Conservation (phyloP, 140 eudicot species). For the Senecio squalidus region DNA sequence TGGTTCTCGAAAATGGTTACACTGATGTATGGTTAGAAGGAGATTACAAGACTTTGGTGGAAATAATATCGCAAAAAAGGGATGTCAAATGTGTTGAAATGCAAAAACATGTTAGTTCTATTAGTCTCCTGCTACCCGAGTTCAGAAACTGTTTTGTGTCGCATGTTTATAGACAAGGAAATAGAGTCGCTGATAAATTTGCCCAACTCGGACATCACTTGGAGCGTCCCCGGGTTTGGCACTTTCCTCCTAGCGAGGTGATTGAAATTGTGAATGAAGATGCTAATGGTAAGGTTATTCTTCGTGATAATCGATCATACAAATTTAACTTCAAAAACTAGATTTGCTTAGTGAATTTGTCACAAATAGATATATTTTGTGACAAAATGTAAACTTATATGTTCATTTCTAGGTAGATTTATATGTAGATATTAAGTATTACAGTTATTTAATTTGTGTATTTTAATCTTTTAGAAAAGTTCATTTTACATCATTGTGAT, state of each 20-base stretch:
- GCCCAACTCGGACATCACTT: conserved; percentile 72
- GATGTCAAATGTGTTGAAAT: conserved; percentile 40
- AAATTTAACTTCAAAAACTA: too few relatives aligned
- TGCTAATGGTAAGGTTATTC: conserved; percentile 63
- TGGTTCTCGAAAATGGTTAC: conserved; percentile 76
- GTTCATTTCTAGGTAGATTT: too few relatives aligned
- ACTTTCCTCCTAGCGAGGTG: conserved; percentile 55
- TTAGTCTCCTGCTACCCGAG: conserved; percentile 48
- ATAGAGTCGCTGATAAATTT: conserved; percentile 78
- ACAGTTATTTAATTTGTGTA: too few relatives aligned
- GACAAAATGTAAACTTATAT: too few relatives aligned
- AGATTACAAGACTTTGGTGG: conserved; percentile 64
- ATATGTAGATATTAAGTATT: too few relatives aligned
- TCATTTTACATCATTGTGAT: too few relatives aligned
- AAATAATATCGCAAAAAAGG: conserved; percentile 38
- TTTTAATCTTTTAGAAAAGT: too few relatives aligned
- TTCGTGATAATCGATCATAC: too few relatives aligned
- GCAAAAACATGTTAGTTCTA: conserved; percentile 33
- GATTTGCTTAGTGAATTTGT: too few relatives aligned
- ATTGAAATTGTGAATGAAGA: conserved; percentile 60
- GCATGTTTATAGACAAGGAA: conserved; percentile 81
- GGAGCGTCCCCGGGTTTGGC: conserved; percentile 69
- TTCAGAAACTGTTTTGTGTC: conserved; percentile 49
- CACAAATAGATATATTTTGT: too few relatives aligned
- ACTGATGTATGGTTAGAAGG: conserved; percentile 79